These are phyloP conservation scores for Gamsiella multidivaricata DNA, from an alignment of 192 early-diverging fungal genomes.

Conservation along the genomic window DNA sequence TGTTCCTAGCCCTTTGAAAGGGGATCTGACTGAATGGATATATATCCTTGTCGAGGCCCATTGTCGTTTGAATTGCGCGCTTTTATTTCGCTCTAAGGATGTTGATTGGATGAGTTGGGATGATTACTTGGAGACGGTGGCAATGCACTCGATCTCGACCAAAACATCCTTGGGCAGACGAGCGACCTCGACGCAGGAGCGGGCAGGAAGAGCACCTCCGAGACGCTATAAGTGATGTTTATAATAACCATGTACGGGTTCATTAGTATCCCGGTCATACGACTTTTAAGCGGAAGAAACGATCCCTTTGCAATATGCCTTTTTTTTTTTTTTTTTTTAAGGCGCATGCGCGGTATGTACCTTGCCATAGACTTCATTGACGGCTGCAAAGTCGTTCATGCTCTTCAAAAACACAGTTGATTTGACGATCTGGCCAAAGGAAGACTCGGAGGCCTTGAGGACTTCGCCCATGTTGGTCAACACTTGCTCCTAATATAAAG, in stretches of 20 bases:
- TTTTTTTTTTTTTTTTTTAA: neutral
- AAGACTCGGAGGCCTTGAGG: conserved; percentile 82
- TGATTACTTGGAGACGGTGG: conserved; percentile 65
- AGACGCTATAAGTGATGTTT: conserved; percentile 69
- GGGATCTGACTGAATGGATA: too few relatives aligned
- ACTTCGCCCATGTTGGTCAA: conserved; percentile 89
- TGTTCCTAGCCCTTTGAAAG: neutral
- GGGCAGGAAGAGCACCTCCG: conserved; percentile 72
- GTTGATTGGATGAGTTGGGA: neutral
- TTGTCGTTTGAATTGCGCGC: too few relatives aligned
- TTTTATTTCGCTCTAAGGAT: too few relatives aligned
- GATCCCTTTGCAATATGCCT: too few relatives aligned
- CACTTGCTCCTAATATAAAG: conserved; percentile 61
- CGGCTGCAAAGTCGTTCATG: conserved; percentile 89
- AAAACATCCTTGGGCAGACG: conserved; percentile 89
- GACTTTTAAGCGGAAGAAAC: too few relatives aligned
- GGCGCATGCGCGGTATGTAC: too few relatives aligned
- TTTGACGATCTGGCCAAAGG: conserved; percentile 90
- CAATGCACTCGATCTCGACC: conserved; percentile 95
- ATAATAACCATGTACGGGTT: neutral
- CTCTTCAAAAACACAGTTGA: conserved; percentile 95
- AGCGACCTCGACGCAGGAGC: conserved; percentile 89
- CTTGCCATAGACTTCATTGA: conserved; percentile 91
- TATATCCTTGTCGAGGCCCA: too few relatives aligned
- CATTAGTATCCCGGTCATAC: neutral